Conservation (phyloP, 148 eudicot genomes). For the Spergularia marina region DNA sequence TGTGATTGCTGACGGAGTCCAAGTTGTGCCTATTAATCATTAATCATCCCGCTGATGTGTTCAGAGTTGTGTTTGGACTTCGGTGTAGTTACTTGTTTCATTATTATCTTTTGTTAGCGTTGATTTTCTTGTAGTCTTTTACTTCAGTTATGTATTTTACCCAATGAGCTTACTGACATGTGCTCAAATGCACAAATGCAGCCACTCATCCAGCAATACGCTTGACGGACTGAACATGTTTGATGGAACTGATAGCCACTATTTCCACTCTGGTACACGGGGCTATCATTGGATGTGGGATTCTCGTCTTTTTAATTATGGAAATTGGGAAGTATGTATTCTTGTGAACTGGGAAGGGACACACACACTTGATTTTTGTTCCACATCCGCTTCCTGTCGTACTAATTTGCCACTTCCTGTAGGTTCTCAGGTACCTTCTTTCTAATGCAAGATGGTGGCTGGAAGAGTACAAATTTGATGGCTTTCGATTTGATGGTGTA, state of each 20-base stretch:
- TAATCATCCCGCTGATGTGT: background rate
- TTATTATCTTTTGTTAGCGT: background rate
- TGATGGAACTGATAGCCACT: constrained; percentile 95
- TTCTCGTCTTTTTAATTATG: constrained; percentile 92
- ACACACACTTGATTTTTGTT: background rate
- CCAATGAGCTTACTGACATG: constrained; percentile 10
- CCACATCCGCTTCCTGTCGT: constrained; percentile 3
- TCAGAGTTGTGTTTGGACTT: background rate
- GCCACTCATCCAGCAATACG: constrained; percentile 85
- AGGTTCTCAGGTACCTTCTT: constrained; percentile 91
- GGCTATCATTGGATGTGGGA: constrained; percentile 99
- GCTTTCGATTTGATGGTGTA: constrained; percentile 98
- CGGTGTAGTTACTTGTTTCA: too few relatives aligned
- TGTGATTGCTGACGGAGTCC: too few relatives aligned
- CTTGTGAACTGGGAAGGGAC: background rate
- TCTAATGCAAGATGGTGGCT: constrained; percentile 99
- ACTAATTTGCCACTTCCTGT: constrained; percentile 24
- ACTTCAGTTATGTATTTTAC: background rate
- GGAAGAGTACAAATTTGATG: constrained; percentile 97
- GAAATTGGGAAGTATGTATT: constrained; percentile 86
- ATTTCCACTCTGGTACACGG: constrained; percentile 91
- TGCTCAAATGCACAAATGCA: constrained; percentile 47
- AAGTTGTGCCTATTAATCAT: too few relatives aligned
- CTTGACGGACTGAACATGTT: constrained; percentile 96
- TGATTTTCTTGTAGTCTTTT: background rate